These are phyloP conservation scores for Auriscalpium vulgare DNA, from an alignment of 768 basidiomycete genomes.

Conservation along the genomic window DNA sequence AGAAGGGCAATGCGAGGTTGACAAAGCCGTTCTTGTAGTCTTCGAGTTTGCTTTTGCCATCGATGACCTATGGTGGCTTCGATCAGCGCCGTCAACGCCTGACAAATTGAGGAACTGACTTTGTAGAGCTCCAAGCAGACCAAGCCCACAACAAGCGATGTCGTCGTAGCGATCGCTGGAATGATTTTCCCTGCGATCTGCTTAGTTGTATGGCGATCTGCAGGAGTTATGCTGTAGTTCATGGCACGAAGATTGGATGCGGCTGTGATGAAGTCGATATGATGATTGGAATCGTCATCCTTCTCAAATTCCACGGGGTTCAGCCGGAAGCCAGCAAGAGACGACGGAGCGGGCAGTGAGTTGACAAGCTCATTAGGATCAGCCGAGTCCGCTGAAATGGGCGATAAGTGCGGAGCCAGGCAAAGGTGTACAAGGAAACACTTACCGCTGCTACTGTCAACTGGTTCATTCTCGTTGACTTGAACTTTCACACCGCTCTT, in stretches of 20 bases:
- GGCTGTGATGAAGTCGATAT: constrained; percentile 98
- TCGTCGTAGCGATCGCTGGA: constrained; percentile 98
- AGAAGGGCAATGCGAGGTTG: constrained; percentile 96
- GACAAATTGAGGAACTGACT: constrained; percentile 32
- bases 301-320: constrained; percentile 97
- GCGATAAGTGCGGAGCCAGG: not conserved
- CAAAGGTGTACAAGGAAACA: not conserved
- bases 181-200: constrained; percentile 99
- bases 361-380: constrained; percentile 50
- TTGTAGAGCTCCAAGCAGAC: constrained; percentile 97
- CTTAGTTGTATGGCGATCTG: constrained; percentile 90
- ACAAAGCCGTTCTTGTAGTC: constrained; percentile 98
- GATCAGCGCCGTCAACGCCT: not conserved
- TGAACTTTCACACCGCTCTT: constrained; percentile 90
- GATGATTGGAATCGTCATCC: constrained; percentile 95
- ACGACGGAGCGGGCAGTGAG: constrained; percentile 81
- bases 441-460: constrained; percentile 33
- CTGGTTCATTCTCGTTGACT: constrained; percentile 87
- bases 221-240: constrained; percentile 85
- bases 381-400: constrained; percentile 1
- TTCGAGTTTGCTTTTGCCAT: constrained; percentile 88
- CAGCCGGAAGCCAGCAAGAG: constrained; percentile 92
- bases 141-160: constrained; percentile 89
- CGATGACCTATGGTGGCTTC: constrained; percentile 61
- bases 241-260: constrained; percentile 93